A percentile compares a stretch with the other conserved stretches of the same genome.
Conservation (phyloP, 1,284 basidiomycete species). For the Puccinia triticina region DNA sequence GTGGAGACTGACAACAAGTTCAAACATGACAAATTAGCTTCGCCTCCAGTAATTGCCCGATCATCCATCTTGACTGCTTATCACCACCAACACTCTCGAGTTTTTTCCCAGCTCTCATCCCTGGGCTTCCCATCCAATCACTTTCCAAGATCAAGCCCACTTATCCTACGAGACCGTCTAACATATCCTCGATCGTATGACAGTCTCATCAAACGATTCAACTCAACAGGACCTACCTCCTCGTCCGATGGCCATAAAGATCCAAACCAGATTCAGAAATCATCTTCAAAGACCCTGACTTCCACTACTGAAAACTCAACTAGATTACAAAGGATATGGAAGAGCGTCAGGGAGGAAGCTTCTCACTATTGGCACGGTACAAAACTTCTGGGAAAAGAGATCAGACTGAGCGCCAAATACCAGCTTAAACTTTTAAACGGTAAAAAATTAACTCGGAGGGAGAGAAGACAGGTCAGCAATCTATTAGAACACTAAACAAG, state of each 20-base stretch:
- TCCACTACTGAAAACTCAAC: constrained; percentile 3
- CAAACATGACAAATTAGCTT: too few relatives aligned
- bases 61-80: neutral
- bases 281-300: neutral
- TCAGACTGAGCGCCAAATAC: constrained; percentile 82
- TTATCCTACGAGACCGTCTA: constrained; percentile 13
- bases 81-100: neutral
- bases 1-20: neutral
- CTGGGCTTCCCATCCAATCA: neutral
- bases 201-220: neutral
- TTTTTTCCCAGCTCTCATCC: neutral
- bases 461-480: constrained; percentile 78
- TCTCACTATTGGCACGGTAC: constrained; percentile 97
- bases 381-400: constrained; percentile 91
- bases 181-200: constrained; percentile 20
- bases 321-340: constrained; percentile 67
- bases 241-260: constrained; percentile 6
- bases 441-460: constrained; percentile 84
- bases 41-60: neutral
- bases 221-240: constrained; percentile 9
- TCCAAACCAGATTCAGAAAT: neutral
- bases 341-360: constrained; percentile 91
- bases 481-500: neutral
- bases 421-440: constrained; percentile 92
- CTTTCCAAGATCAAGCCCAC: neutral